Evolutionary conservation across 495 filamentous ascomycete species (phyloP).

Genomic region (Neohortaea acidophila): DNA sequence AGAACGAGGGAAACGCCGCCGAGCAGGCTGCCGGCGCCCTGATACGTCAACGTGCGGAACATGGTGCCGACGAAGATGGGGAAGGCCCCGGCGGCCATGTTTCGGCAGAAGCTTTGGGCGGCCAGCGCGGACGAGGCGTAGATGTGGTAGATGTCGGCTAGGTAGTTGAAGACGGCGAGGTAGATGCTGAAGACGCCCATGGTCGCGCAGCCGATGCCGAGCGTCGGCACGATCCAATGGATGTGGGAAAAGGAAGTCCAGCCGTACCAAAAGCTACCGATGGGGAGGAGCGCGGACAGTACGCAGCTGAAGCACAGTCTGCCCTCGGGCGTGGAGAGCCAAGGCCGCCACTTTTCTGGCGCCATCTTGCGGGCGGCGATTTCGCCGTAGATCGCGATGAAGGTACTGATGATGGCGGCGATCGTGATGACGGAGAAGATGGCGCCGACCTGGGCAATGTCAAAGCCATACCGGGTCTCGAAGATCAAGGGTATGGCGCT

Average conservation of each 20-base stretch:
- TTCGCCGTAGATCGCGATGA: slow-evolving; percentile 64
- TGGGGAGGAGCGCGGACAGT: slow-evolving; percentile 50
- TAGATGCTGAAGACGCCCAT: slow-evolving; percentile 86
- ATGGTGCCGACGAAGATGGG: slow-evolving; percentile 59
- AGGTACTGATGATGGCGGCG: slow-evolving; percentile 51
- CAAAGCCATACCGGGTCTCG: slow-evolving; percentile 51
- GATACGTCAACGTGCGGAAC: slow-evolving; percentile 56
- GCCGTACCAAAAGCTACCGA: slow-evolving; percentile 71
- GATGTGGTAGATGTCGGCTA: slow-evolving; percentile 77
- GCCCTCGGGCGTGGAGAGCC: slow-evolving; percentile 48
- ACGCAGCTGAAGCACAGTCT: slow-evolving; percentile 74
- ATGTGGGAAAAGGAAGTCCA: slow-evolving; percentile 52
- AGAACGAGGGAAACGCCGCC: slow-evolving; percentile 57
- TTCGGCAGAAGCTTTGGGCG: slow-evolving; percentile 71
- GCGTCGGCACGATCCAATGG: slow-evolving; percentile 62
- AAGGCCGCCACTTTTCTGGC: not conserved
- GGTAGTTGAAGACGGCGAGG: slow-evolving; percentile 82
- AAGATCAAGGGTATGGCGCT: slow-evolving; percentile 68
- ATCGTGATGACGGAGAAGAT: slow-evolving; percentile 64
- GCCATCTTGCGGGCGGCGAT: slow-evolving; percentile 29
- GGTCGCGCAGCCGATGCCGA: slow-evolving; percentile 57
- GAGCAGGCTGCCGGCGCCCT: slow-evolving; percentile 58
- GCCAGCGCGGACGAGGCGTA: slow-evolving; percentile 80
- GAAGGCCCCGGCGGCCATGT: slow-evolving; percentile 70
- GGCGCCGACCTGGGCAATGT: slow-evolving; percentile 46